Evolutionary conservation across 1,284 basidiomycete genomes (phyloP), one percentile per base, ranked within the genome.

Genomic region (Ustilago hordei): DNA sequence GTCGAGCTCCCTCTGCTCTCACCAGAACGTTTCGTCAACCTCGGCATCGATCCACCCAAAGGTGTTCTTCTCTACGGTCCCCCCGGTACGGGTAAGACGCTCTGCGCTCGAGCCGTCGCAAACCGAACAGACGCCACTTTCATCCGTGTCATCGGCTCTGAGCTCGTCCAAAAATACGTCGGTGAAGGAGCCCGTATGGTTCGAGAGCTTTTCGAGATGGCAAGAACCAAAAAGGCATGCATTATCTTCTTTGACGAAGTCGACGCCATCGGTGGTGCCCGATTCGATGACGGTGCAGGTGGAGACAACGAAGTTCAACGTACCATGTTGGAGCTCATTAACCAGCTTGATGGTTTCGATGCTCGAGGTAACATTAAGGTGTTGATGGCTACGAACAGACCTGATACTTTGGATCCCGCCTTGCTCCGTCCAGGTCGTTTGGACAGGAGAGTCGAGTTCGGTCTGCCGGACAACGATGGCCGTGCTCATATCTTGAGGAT

Each of bases 231-330:
- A 89, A 99, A 98, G 88, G 97, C 97, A 2, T 99, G 97, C 85
- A 99, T 99, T 85, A 98, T 99, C 86, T 99, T 99, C 89, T 99
- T 99, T 82, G 97, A 99, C 83, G 97, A 99, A 89, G 92, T 97
- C 35, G 95, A 97, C 81, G 95, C 96, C 41, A 95, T 99, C 81
- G 97, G 97, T 86, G 97, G 96, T 70, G 96, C 97, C n/a, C 91
- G 97, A 67, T 98, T 98, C 86, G 97, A 99, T 85, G 97, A 99
- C 86, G 97, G 97, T 63, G 96, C 95, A 36, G 97, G 97, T 61
- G 97, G 97, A 54, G 97, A 99, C 84, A 99, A 99, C 84, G 97
- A 99, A 85, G 97, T 99, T 43, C 97, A 99, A 88, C 89, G 97
- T 85, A 99, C 96, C n/a, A 99, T 99, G 96, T 89, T 99, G 88